phyloP scores from a whole-genome alignment of 2,329 filamentous ascomycete genomes.

The Alternaria ethzedia region DNA sequence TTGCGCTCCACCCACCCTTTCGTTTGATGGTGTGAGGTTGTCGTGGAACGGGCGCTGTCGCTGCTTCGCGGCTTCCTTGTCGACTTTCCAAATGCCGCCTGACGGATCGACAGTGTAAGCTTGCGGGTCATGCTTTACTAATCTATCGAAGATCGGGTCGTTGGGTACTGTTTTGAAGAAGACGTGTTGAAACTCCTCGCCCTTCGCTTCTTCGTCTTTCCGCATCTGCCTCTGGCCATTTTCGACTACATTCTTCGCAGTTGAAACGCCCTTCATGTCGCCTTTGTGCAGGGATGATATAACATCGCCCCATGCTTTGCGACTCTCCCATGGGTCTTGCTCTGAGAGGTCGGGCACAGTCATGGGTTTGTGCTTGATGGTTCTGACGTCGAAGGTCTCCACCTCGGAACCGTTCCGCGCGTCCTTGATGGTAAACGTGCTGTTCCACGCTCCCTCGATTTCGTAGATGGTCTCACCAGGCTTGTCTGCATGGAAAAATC shows the following conservation, averaged over 20 bases:
- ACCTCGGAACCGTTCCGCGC: slow-evolving; percentile 39
- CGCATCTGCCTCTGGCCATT: slow-evolving; percentile 52
- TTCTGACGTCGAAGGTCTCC: slow-evolving; percentile 45
- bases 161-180: slow-evolving; percentile 49
- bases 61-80: slow-evolving; percentile 28
- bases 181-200: slow-evolving; percentile 47
- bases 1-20: slow-evolving; percentile 3
- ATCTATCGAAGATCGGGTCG: slow-evolving; percentile 35
- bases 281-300: slow-evolving; percentile 48
- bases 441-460: slow-evolving; percentile 52
- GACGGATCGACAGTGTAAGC: slow-evolving; percentile 31
- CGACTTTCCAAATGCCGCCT: slow-evolving; percentile 43
- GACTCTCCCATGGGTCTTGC: slow-evolving; percentile 55
- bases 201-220: slow-evolving; percentile 45
- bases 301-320: slow-evolving; percentile 53
- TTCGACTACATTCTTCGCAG: slow-evolving; percentile 43
- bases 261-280: slow-evolving; percentile 49
- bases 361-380: slow-evolving; percentile 26
- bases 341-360: slow-evolving; percentile 38
- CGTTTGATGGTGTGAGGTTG: slow-evolving; percentile 33
- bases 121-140: slow-evolving; percentile 25
- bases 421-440: slow-evolving; percentile 48
- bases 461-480: slow-evolving; percentile 46
- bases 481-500: slow-evolving; percentile 44
- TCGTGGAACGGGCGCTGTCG: slow-evolving; percentile 39